Base-by-base conservation (phyloP, 2,329 filamentous ascomycete genomes). In the Aspergillus piperis region DNA sequence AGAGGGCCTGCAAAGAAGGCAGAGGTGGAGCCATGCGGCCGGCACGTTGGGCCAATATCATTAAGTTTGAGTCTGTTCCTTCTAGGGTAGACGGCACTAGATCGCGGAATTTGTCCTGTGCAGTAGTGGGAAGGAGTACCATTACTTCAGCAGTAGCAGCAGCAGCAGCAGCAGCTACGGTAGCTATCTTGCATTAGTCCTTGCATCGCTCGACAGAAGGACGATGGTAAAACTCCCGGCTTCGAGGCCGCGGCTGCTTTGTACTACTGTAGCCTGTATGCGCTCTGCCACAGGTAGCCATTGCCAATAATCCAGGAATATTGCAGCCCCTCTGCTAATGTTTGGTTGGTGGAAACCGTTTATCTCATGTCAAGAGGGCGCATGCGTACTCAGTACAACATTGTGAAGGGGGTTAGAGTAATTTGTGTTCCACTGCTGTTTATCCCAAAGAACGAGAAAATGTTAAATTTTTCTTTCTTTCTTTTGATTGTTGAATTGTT, bases 161-260 rank as follows among this genome's bases (percentile, higher is more conserved):
- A 60, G 59, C 10, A 58, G 50, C 47, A 60, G 56, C 56, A 63
- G 61, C 59, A 61, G 59, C 65, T 52, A 32, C 54, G 54, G 62
- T 62, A 66, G 62, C 64, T 68, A 65, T 68, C 63, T 63, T 67
- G 65, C 66, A 62, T 66, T 50, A 62, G 56, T 61, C 64, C 63
- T 66, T 68, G 59, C 64, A 65, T 63, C 5, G 54, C 62, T 66
- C 53, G 58, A 59, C 50, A 53, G 54, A 61, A 58, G 62, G 60
- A 53, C 11, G 59, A 57, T 62, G 57, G 59, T 62, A 59, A 60
- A 60, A 61, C 55, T 63, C 57, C 62, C 62, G 59, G 58, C 52
- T 62, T 60, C 59, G 56, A 60, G 57, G 54, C 57, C 56, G 36
- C 62, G 41, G 42, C 48, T 60, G 36, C 54, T 42, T 30, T 58